Evolutionary conservation across 1,139 yeast genomes (phyloP).

Genomic region (Hyphopichia fennica): DNA sequence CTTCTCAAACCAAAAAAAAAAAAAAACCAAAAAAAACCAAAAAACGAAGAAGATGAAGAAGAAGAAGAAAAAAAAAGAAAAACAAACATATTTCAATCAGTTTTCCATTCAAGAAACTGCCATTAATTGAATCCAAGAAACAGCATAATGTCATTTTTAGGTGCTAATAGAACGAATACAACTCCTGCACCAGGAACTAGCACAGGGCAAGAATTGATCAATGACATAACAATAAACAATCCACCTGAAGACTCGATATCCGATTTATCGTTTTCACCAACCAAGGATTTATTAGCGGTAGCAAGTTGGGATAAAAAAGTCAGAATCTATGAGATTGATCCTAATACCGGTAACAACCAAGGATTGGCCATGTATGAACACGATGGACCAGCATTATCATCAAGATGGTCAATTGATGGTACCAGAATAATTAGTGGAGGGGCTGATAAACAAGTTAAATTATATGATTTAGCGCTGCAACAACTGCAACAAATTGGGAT

Average conservation of each 20-base stretch:
- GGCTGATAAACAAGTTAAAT: slow-evolving; percentile 83
- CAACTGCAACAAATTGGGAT: slow-evolving; percentile 83
- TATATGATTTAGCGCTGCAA: slow-evolving; percentile 80
- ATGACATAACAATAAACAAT: slow-evolving; percentile 74
- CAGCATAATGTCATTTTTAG: slow-evolving; percentile 28
- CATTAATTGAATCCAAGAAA: too few relatives aligned
- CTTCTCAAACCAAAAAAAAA: too few relatives aligned
- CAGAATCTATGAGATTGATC: slow-evolving; percentile 82
- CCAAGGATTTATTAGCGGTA: slow-evolving; percentile 75
- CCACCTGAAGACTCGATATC: slow-evolving; percentile 92
- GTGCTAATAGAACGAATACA: slow-evolving; percentile 10
- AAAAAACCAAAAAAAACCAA: too few relatives aligned
- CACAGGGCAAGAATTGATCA: slow-evolving; percentile 67
- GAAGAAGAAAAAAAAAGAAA: not conserved
- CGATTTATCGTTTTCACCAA: slow-evolving; percentile 92
- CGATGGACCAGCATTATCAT: slow-evolving; percentile 80
- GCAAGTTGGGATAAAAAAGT: slow-evolving; percentile 97
- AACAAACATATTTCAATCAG: not conserved
- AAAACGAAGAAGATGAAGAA: too few relatives aligned
- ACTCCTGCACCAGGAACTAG: slow-evolving; percentile 31
- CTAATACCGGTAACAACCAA: slow-evolving; percentile 65
- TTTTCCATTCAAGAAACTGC: too few relatives aligned
- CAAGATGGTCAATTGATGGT: slow-evolving; percentile 87
- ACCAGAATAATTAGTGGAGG: slow-evolving; percentile 89
- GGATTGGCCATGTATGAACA: slow-evolving; percentile 92